Evolutionary conservation across 2,329 filamentous ascomycete species (phyloP).

Genomic region (Cladosporium sp.): DNA sequence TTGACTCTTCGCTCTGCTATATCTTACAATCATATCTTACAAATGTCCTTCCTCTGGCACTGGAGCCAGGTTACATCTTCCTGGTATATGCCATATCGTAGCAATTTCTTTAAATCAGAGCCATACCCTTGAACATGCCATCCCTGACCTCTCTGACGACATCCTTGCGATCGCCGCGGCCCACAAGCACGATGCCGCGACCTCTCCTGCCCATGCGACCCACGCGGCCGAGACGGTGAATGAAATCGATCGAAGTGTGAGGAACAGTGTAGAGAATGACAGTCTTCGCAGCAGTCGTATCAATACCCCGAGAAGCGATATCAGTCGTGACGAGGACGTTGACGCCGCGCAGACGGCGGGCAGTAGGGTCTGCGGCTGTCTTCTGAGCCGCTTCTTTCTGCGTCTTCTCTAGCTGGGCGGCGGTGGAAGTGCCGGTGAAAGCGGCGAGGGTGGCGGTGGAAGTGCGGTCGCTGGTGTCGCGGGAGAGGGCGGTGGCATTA

Average conservation of each 20-base stretch:
- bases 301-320: conserved; percentile 85
- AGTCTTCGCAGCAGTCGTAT: conserved; percentile 84
- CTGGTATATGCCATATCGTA: no score
- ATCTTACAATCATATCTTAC: no score
- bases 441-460: conserved; percentile 71
- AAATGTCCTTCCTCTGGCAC: no score
- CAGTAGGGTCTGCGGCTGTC: conserved; percentile 4
- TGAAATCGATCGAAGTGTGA: conserved; percentile 95
- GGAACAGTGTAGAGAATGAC: conserved; percentile 97
- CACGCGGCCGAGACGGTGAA: conserved; percentile 87
- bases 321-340: conserved; percentile 95
- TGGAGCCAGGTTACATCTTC: no score
- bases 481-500: conserved; percentile 76
- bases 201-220: conserved; percentile 90
- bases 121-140: conserved; percentile 53
- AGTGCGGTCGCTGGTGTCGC: conserved; percentile 75
- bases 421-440: conserved; percentile 54
- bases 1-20: no score
- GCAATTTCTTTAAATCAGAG: no score
- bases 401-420: conserved; percentile 1
- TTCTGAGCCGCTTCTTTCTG: conserved; percentile 3
- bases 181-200: conserved; percentile 83
- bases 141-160: conserved; percentile 88
- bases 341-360: conserved; percentile 63
- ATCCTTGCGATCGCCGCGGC: conserved; percentile 83